Percentiles rank a stretch among this genome's conserved stretches.
phyloP scores from a whole-genome alignment of 2,329 filamentous ascomycete genomes.

The Phialocephala sp. region DNA sequence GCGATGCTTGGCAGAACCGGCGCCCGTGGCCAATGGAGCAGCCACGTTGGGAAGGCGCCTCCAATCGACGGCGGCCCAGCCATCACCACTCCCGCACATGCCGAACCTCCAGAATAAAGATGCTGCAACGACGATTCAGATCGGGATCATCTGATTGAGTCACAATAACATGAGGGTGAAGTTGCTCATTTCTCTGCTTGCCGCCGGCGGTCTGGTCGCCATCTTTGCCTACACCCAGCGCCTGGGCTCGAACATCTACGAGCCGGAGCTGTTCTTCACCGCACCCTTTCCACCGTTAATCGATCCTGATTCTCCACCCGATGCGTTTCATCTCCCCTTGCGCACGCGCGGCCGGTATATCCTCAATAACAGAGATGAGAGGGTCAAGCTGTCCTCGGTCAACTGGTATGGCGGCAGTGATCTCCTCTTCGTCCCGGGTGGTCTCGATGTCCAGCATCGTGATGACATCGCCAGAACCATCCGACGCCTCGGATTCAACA shows the following conservation, averaged over 20 bases:
- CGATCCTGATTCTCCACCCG: neutral
- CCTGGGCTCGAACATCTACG: slow-evolving; percentile 6
- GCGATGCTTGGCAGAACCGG: neutral
- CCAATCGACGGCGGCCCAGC: neutral
- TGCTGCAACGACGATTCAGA: neutral
- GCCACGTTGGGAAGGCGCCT: slow-evolving; percentile 1
- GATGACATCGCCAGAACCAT: slow-evolving; percentile 64
- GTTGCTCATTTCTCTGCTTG: slow-evolving; percentile 16
- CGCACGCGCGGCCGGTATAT: slow-evolving; percentile 64
- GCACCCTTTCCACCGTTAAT: slow-evolving; percentile 13
- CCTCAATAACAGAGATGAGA: slow-evolving; percentile 60
- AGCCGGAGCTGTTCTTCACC: slow-evolving; percentile 16
- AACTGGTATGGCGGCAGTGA: slow-evolving; percentile 78
- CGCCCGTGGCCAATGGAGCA: neutral
- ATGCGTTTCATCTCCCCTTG: slow-evolving; percentile 53
- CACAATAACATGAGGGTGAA: slow-evolving; percentile 12
- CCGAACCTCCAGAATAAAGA: slow-evolving; percentile 15
- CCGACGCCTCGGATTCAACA: slow-evolving; percentile 69
- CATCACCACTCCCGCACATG: slow-evolving; percentile 11
- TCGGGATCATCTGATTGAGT: slow-evolving; percentile 15
- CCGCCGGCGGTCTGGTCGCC: slow-evolving; percentile 16
- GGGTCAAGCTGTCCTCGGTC: slow-evolving; percentile 67
- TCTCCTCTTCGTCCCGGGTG: slow-evolving; percentile 67
- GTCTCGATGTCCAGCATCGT: slow-evolving; percentile 67
- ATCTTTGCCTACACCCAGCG: slow-evolving; percentile 11